Percentiles rank a stretch among this genome's conserved stretches.
phyloP scores from a whole-genome alignment of 2,329 filamentous ascomycete genomes.

The Trichophyton benhamiae region DNA sequence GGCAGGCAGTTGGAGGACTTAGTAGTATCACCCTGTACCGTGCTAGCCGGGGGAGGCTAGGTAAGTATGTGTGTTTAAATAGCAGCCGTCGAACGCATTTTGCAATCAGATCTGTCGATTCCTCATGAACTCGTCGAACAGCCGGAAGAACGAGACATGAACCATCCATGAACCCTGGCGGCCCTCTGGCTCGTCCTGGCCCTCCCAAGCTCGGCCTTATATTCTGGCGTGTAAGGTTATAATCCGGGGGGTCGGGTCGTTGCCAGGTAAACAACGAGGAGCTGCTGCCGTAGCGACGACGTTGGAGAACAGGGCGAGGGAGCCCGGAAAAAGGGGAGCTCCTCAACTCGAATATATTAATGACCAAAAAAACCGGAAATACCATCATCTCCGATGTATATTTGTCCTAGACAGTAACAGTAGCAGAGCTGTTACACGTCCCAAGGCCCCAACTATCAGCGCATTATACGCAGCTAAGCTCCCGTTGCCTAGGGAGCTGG shows the following conservation, averaged over 20 bases:
- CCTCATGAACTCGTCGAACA: background rate
- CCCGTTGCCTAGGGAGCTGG: slow-evolving; percentile 3
- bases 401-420: background rate
- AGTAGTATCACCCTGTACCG: background rate
- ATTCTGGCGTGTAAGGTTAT: background rate
- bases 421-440: slow-evolving; percentile 1
- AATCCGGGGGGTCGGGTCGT: background rate
- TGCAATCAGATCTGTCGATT: background rate
- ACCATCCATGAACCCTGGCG: background rate
- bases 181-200: background rate
- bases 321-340: background rate
- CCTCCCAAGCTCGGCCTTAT: too few species aligned
- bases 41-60: background rate
- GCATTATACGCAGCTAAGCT: slow-evolving; percentile 3
- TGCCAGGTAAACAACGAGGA: background rate
- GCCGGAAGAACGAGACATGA: background rate
- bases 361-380: background rate
- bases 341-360: background rate
- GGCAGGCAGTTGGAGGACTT: background rate
- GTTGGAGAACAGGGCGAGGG: background rate
- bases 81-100: background rate
- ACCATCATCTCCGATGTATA: background rate
- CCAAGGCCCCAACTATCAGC: background rate
- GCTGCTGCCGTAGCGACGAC: background rate
- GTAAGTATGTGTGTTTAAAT: background rate